A percentile compares a stretch with the other conserved stretches of the same genome.
Conservation (phyloP, 1,284 basidiomycete species). For the Ceratobasidium sp. region DNA sequence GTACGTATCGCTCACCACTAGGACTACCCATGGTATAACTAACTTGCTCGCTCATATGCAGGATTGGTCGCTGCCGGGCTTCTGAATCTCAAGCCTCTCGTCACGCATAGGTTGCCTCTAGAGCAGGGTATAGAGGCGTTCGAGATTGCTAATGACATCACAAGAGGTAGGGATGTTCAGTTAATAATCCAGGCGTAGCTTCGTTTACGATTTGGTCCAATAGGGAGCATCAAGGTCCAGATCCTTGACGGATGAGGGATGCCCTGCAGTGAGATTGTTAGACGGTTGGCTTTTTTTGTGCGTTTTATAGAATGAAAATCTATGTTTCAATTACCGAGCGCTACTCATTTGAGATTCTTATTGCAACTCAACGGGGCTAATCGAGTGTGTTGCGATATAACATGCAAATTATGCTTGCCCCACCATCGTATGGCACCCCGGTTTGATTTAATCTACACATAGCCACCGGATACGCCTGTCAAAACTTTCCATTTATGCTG, state of each 20-base stretch:
- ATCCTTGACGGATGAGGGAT: slow-evolving; percentile 34
- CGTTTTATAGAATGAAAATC: too few relatives aligned
- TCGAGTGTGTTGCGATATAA: too few relatives aligned
- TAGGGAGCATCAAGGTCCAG: slow-evolving; percentile 40
- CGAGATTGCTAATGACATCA: slow-evolving; percentile 75
- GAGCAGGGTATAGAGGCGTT: slow-evolving; percentile 81
- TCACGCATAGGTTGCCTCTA: slow-evolving; percentile 84
- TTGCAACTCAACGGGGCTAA: too few relatives aligned
- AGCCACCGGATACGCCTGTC: too few relatives aligned
- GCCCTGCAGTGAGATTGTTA: too few relatives aligned
- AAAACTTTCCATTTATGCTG: too few relatives aligned
- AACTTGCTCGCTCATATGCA: background rate
- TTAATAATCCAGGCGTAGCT: background rate
- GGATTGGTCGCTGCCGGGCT: slow-evolving; percentile 75
- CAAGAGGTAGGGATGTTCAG: slow-evolving; percentile 64
- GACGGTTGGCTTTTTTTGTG: too few relatives aligned
- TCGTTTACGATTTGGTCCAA: background rate
- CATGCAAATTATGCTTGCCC: too few relatives aligned
- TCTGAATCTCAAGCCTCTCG: slow-evolving; percentile 86
- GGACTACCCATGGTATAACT: background rate
- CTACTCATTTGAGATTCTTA: too few relatives aligned
- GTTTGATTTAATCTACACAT: too few relatives aligned
- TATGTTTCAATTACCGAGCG: too few relatives aligned
- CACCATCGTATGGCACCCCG: too few relatives aligned
- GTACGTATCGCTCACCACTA: slow-evolving; percentile 45